Evolutionary conservation across 2,329 filamentous ascomycete genomes (phyloP), one percentile per base, ranked within the genome.

Genomic region (Lachnum nothofagi): DNA sequence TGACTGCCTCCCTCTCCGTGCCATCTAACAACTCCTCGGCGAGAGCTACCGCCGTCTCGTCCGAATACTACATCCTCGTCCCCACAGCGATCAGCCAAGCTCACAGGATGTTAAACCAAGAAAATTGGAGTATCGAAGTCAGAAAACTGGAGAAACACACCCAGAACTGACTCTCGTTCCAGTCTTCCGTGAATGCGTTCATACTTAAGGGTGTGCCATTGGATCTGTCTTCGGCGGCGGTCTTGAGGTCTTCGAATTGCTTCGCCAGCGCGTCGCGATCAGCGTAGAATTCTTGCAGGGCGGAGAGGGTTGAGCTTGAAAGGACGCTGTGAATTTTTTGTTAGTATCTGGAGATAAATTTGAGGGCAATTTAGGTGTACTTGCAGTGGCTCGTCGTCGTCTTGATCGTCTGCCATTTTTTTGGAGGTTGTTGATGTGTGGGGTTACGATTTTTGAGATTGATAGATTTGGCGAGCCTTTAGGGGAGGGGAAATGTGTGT

Each of bases 81-180:
- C n/a, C n/a, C n/a, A n/a, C n/a, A n/a, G n/a, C n/a, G n/a, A n/a
- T n/a, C n/a, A n/a, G n/a, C n/a, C n/a, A n/a, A n/a, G n/a, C n/a
- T n/a, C n/a, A n/a, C n/a, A n/a, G n/a, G n/a, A n/a, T n/a, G n/a
- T n/a, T n/a, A n/a, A n/a, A n/a, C n/a, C n/a, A n/a, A n/a, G n/a
- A n/a, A 22, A 17, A 22, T 27, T 31, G 27, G 35, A 9, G 12
- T 24, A 14, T 5, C 19, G 12, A 52, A 44, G 9, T 12, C 6
- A 27, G 17, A 3, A 38, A 27, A 22, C 24, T 27, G 27, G 25
- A 27, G 24, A 24, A 19, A 63, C 73, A 33, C 72, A 87, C 83
- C 87, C 88, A 93, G 62, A 93, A 93, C 68, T 91, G 87, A 53
- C 80, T 85, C 61, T 85, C 79, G 62, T 91, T 88, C 88, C 88